Evolutionary conservation across 208 protist species (phyloP), one percentile per base, ranked within the genome.

Genomic region (Trypanosomatidae sp.): DNA sequence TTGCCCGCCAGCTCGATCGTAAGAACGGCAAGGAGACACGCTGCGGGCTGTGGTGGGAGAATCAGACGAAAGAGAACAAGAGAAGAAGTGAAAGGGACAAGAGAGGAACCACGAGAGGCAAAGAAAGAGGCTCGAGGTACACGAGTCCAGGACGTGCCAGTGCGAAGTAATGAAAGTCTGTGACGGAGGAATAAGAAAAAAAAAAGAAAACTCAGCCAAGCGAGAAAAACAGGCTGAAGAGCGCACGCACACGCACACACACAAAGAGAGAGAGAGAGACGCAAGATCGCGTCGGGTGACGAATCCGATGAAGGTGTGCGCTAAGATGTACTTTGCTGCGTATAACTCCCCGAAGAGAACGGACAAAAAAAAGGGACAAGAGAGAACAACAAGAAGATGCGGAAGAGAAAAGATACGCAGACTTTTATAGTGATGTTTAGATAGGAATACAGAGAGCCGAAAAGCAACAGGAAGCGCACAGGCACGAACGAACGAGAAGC

Each of bases 1-100:
- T 39, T 22, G 60, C 7, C 17, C 33, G 10, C 60, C 10, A 46
- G 60, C 36, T 25, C 39, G 19, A 12, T 44, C 60, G 28, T 22
- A 10, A 4, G 19, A 65, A 10, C 10, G 36, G 22, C 3, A n/a
- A 25, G 8, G 17, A 50, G 47, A 59, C 28, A 17, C 28, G 12
- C 55, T 25, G 56, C 12, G 28, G 5, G 17, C 56, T 60, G 28
- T 15, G 6, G 13, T 6, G 30, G 7, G 28, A 65, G 3, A 65
- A 47, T 12, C 22, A 47, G 17, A 47, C 60, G 15, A 46, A 65
- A 10, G 28, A 5, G 55, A 68, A 69, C 52, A 69, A 72, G 64
- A 68, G 12, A 71, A n/a, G 13, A 52, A 2, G 25, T 0, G 64
- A 39, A 56, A 12, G 25, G 15, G 13, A 53, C 33, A 39, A 39